A percentile compares a stretch with the other conserved stretches of the same genome.
Conservation (phyloP, 2,329 filamentous ascomycete genomes). For the Trichoderma breve region DNA sequence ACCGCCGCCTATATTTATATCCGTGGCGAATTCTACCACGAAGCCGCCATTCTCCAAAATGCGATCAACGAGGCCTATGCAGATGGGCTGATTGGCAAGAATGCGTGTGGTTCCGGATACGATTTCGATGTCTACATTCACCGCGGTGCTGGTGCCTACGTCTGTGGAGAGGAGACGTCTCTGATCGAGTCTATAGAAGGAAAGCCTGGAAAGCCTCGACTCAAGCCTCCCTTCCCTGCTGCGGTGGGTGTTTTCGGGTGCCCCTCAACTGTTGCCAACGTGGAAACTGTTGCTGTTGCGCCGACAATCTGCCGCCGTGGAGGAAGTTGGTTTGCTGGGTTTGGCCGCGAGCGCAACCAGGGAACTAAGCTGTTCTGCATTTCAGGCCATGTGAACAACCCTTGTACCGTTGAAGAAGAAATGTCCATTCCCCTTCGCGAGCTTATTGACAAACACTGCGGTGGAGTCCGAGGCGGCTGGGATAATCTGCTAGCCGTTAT, state of each 20-base stretch:
- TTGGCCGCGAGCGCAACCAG: constrained; percentile 93
- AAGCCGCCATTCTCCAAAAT: constrained; percentile 87
- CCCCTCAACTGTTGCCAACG: constrained; percentile 96
- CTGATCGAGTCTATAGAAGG: constrained; percentile 97
- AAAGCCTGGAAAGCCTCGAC: constrained; percentile 95
- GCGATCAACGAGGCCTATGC: constrained; percentile 98
- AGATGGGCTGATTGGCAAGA: constrained; percentile 94
- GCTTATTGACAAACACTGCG: constrained; percentile 97
- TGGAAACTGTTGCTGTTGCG: constrained; percentile 93
- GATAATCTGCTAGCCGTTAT: constrained; percentile 96
- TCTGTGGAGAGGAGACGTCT: constrained; percentile 97
- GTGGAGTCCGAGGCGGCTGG: constrained; percentile 94
- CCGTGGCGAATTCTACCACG: constrained; percentile 95
- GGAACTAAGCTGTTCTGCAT: constrained; percentile 99
- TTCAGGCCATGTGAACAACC: constrained; percentile 98
- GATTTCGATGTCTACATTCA: constrained; percentile 98
- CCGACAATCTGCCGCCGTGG: constrained; percentile 95
- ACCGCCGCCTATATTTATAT: constrained; percentile 99
- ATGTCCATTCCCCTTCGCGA: constrained; percentile 97
- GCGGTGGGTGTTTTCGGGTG: constrained; percentile 97
- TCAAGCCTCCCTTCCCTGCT: constrained; percentile 98
- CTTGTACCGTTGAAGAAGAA: constrained; percentile 96
- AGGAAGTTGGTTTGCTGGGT: constrained; percentile 86
- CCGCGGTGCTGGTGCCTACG: constrained; percentile 94
- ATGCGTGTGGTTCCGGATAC: constrained; percentile 93